A percentile compares a stretch with the other conserved stretches of the same genome.
Evolutionary conservation across 2,329 filamentous ascomycete species (phyloP).

Genomic region (Stagonosporopsis chrysanthemi): DNA sequence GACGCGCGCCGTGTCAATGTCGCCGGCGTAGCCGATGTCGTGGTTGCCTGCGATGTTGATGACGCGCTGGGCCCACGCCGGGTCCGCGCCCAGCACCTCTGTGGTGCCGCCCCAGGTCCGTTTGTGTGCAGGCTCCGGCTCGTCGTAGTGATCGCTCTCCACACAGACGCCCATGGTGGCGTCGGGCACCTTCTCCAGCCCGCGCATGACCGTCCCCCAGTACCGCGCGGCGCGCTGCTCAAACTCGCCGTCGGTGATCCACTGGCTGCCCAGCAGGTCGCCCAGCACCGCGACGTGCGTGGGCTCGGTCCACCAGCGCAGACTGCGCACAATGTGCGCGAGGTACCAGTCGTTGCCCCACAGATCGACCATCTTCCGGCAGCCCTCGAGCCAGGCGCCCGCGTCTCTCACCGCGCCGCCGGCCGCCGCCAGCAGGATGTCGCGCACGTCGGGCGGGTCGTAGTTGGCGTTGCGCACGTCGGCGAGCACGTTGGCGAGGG

Average conservation of each 20-base stretch:
- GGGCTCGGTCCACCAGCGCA: conserved; percentile 83
- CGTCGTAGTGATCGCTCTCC: conserved; percentile 30
- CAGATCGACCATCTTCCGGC: conserved; percentile 83
- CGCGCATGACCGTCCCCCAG: conserved; percentile 82
- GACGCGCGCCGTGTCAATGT: conserved; percentile 78
- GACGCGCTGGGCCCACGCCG: conserved; percentile 74
- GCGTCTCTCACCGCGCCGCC: conserved; percentile 63
- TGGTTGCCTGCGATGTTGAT: conserved; percentile 96
- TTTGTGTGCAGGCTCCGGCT: conserved; percentile 17
- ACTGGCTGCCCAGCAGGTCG: conserved; percentile 92
- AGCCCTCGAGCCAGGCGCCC: conserved; percentile 69
- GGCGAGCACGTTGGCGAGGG: conserved; percentile 48
- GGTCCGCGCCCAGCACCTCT: conserved; percentile 55
- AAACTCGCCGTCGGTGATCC: conserved; percentile 89
- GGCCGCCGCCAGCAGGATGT: conserved; percentile 22
- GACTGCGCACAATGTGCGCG: conserved; percentile 85
- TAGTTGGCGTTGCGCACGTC: conserved; percentile 31
- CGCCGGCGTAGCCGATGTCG: conserved; percentile 94
- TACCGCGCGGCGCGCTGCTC: conserved; percentile 73
- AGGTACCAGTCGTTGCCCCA: conserved; percentile 95
- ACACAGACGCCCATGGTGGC: conserved; percentile 34
- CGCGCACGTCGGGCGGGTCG: conserved; percentile 14
- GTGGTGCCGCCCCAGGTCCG: conserved; percentile 36
- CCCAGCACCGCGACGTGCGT: conserved; percentile 90
- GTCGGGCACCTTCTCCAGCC: conserved; percentile 67